These are phyloP conservation scores for Fusarium napiforme DNA, from an alignment of 2,329 filamentous ascomycete species.

Conservation along the genomic window DNA sequence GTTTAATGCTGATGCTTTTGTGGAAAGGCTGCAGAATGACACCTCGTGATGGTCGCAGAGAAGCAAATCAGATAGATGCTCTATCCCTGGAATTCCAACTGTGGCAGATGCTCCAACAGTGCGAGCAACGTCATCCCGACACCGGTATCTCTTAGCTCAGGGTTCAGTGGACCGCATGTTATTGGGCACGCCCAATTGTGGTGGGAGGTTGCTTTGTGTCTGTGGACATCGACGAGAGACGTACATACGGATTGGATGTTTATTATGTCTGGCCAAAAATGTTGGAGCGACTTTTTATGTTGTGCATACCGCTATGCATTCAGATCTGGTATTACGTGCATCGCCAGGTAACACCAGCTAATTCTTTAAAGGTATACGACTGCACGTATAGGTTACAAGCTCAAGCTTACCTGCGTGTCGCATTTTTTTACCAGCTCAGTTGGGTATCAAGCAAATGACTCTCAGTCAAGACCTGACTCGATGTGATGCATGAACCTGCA, in stretches of 20 bases:
- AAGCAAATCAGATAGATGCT: constrained; percentile 18
- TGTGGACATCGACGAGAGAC: neutral
- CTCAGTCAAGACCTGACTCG: constrained; percentile 29
- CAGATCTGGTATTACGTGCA: constrained; percentile 36
- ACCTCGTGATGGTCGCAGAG: constrained; percentile 8
- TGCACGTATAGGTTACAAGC: neutral
- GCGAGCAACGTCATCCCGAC: constrained; percentile 28
- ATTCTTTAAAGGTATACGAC: constrained; percentile 1
- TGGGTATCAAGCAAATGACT: constrained; percentile 19
- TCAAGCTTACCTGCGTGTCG: constrained; percentile 10
- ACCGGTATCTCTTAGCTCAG: constrained; percentile 10
- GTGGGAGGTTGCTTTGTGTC: constrained; percentile 6
- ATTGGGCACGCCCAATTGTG: constrained; percentile 20
- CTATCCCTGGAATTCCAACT: neutral
- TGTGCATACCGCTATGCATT: constrained; percentile 42
- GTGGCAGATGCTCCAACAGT: constrained; percentile 38
- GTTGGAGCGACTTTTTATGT: constrained; percentile 35
- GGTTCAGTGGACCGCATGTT: constrained; percentile 17
- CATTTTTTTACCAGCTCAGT: neutral
- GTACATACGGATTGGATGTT: neutral
- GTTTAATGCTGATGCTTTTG: neutral
- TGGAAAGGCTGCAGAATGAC: constrained; percentile 15
- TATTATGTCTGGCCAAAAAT: constrained; percentile 16
- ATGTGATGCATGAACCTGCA: constrained; percentile 14
- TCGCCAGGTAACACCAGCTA: constrained; percentile 9